Evolutionary conservation across 352 stramenopile genomes (phyloP), one percentile per base, ranked within the genome.

Genomic region (Globisporangium emineosum): DNA sequence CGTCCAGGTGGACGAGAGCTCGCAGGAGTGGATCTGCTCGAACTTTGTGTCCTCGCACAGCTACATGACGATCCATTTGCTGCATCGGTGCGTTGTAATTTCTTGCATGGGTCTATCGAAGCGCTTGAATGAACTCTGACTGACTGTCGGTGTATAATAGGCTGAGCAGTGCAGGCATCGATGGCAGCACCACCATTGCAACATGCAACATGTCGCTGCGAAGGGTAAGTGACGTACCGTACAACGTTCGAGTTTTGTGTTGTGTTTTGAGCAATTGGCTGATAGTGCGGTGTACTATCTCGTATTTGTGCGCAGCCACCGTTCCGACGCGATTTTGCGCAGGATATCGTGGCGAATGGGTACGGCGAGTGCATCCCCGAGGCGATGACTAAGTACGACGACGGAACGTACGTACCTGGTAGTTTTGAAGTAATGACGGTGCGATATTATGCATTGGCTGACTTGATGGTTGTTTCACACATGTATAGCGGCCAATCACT

Each of bases 21-120:
- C 86, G 3, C 66, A 91, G 12, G 79, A 86, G 42, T 93, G 81
- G 79, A 47, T 93, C 7, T 86, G 69, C 66, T 67, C 75, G 12
- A 93, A 89, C 53, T 71, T 90, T 49, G 77, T 90, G 35, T 88
- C 81, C 9, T 72, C 83, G 2, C 76, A 89, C 67, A 81, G 73
- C 29, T 81, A 81, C 47, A 78, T 93, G 75, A 86, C 70, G 12
- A 62, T 93, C 27, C 58, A 81, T 37, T 57, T 90, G 30, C 60
- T 93, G 54, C 81, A 79, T 57, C 70, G 79, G 83, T 91, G 52
- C 53, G 78, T 49, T 35, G 7, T n/a, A n/a, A n/a, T n/a, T n/a
- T n/a, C 17, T 9, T 57, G 29, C 3, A 19, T 49, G 17, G 25
- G 17, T 21, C 33, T 40, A 15, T 40, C 15, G 33, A 40, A n/a